These are phyloP conservation scores for Trichosporon coremiiforme DNA, from an alignment of 1,284 basidiomycete species.

Conservation along the genomic window DNA sequence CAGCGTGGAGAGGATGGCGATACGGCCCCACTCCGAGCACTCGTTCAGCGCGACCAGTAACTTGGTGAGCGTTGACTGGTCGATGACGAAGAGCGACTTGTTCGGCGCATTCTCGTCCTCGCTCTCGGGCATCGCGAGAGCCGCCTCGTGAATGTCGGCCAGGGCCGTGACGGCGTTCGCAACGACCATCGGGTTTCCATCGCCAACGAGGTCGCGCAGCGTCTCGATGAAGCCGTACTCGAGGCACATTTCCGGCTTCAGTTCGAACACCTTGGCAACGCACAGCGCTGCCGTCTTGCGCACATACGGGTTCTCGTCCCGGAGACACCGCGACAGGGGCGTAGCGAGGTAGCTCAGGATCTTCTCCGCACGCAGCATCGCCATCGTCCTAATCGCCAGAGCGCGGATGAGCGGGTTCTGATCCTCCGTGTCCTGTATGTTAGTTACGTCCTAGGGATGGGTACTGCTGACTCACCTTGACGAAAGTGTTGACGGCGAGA, in stretches of 20 bases:
- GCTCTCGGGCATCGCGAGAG: slow-evolving; percentile 45
- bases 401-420: slow-evolving; percentile 95
- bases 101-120: slow-evolving; percentile 57
- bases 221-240: slow-evolving; percentile 93
- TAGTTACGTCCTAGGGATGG: neutral
- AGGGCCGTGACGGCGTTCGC: slow-evolving; percentile 96
- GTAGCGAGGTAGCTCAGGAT: slow-evolving; percentile 98
- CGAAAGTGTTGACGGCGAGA: slow-evolving; percentile 97
- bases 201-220: slow-evolving; percentile 68
- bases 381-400: slow-evolving; percentile 97
- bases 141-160: slow-evolving; percentile 81
- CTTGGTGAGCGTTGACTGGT: slow-evolving; percentile 77
- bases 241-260: slow-evolving; percentile 91
- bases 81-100: slow-evolving; percentile 71
- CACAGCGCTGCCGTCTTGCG: slow-evolving; percentile 93
- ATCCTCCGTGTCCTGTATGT: slow-evolving; percentile 82
- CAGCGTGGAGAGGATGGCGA: slow-evolving; percentile 85
- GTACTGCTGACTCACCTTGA: slow-evolving; percentile 60
- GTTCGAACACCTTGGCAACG: slow-evolving; percentile 94
- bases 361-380: slow-evolving; percentile 93
- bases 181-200: slow-evolving; percentile 98
- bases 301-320: slow-evolving; percentile 96
- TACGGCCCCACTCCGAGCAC: slow-evolving; percentile 98
- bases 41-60: slow-evolving; percentile 94
- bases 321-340: slow-evolving; percentile 84